These are phyloP conservation scores for Podospora australis DNA, from an alignment of 495 filamentous ascomycete species.

Conservation along the genomic window DNA sequence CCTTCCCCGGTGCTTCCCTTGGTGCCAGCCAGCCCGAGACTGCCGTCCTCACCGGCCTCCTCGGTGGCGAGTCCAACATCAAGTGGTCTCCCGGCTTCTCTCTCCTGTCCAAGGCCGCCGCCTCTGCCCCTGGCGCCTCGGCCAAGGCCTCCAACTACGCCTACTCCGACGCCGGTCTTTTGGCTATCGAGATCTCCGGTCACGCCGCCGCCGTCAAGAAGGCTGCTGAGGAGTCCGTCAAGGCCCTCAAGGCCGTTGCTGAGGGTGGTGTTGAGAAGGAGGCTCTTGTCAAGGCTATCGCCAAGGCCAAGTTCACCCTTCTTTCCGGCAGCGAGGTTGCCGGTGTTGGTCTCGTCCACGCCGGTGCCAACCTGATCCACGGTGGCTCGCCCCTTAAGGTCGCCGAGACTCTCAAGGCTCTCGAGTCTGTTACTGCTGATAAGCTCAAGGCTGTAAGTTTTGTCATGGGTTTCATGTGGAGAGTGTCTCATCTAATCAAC, in stretches of 20 bases:
- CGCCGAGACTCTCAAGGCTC: slow-evolving; percentile 67
- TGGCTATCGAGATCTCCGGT: slow-evolving; percentile 74
- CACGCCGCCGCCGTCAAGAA: slow-evolving; percentile 56
- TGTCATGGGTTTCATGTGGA: slow-evolving; percentile 2
- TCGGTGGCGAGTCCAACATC: slow-evolving; percentile 84
- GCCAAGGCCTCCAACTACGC: slow-evolving; percentile 66
- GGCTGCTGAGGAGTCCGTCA: slow-evolving; percentile 58
- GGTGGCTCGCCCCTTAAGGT: slow-evolving; percentile 81
- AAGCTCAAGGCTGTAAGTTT: slow-evolving; percentile 78
- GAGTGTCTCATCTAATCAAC: slow-evolving; percentile 6
- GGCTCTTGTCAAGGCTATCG: slow-evolving; percentile 82
- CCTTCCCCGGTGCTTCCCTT: slow-evolving; percentile 82
- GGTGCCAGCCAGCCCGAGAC: slow-evolving; percentile 80
- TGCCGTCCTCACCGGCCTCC: slow-evolving; percentile 78
- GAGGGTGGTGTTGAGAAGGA: slow-evolving; percentile 71
- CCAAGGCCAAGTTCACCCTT: slow-evolving; percentile 88
- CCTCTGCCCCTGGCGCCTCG: slow-evolving; percentile 56
- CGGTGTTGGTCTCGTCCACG: slow-evolving; percentile 58
- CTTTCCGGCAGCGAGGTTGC: slow-evolving; percentile 75
- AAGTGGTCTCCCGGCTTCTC: slow-evolving; percentile 96
- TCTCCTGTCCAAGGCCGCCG: slow-evolving; percentile 70
- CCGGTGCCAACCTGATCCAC: slow-evolving; percentile 56
- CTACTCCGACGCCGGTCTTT: slow-evolving; percentile 92
- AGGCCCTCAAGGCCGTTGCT: slow-evolving; percentile 71
- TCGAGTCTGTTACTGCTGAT: slow-evolving; percentile 75